Percentiles rank a stretch among this genome's conserved stretches.
Conservation (phyloP, 805 yeast genomes). For the Pichia heedii region DNA sequence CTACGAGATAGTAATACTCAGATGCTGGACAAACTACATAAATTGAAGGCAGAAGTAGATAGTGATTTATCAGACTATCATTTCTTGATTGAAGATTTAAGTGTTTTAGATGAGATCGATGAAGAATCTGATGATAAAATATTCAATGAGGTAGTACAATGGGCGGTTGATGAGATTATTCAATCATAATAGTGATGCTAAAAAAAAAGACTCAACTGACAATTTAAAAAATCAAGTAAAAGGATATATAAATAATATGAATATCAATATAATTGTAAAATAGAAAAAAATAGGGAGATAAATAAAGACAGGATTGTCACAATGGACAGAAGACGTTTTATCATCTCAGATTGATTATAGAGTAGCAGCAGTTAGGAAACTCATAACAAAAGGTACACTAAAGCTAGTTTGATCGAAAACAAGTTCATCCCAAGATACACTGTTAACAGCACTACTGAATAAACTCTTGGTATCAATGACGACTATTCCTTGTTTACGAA, state of each 20-base stretch:
- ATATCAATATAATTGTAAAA: too few relatives aligned
- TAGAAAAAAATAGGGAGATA: neutral
- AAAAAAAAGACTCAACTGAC: too few relatives aligned
- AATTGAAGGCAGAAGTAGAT: slow-evolving; percentile 6
- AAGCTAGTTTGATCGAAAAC: slow-evolving; percentile 54
- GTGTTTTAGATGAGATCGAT: slow-evolving; percentile 11
- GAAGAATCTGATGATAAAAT: slow-evolving; percentile 12
- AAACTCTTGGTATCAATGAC: slow-evolving; percentile 24
- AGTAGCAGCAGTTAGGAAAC: slow-evolving; percentile 35
- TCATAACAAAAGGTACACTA: slow-evolving; percentile 43
- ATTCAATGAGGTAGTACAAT: slow-evolving; percentile 14
- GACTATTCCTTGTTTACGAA: slow-evolving; percentile 46
- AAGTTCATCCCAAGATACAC: slow-evolving; percentile 26
- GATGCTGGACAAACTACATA: slow-evolving; percentile 8
- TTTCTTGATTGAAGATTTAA: slow-evolving; percentile 7
- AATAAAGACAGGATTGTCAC: too few relatives aligned
- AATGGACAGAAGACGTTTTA: neutral
- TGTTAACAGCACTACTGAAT: slow-evolving; percentile 6
- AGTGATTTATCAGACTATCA: slow-evolving; percentile 9
- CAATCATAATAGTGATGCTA: neutral
- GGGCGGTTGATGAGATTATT: slow-evolving; percentile 10
- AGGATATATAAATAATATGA: neutral
- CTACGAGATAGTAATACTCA: slow-evolving; percentile 2
- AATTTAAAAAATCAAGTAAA: too few relatives aligned
- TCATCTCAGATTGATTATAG: neutral